Evolutionary conservation across 2,329 filamentous ascomycete species (phyloP).

Genomic region (Aspergillus phoenicis): DNA sequence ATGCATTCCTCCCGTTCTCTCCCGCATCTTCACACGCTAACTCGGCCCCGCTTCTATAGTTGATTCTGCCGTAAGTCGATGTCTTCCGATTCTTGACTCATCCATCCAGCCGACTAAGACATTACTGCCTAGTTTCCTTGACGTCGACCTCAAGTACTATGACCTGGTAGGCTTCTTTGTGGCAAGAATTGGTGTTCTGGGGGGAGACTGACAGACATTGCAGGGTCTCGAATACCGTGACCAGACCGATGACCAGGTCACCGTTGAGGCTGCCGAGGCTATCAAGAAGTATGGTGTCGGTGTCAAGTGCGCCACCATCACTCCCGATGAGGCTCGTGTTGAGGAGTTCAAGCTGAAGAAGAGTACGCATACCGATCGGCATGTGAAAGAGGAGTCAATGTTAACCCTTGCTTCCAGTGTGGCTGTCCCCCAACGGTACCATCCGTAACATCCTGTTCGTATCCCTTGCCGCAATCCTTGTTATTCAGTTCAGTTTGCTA

Average conservation of each 20-base stretch:
- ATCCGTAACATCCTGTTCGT: slow-evolving; percentile 65
- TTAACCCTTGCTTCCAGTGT: slow-evolving; percentile 63
- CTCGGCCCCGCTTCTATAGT: slow-evolving; percentile 47
- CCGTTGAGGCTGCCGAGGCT: slow-evolving; percentile 88
- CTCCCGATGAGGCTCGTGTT: slow-evolving; percentile 92
- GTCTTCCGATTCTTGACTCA: background rate
- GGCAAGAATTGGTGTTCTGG: background rate
- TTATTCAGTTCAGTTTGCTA: slow-evolving; percentile 26
- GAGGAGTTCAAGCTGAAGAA: slow-evolving; percentile 99
- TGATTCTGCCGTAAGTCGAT: slow-evolving; percentile 73
- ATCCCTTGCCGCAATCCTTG: background rate
- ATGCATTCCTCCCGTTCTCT: slow-evolving; percentile 16
- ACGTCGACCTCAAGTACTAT: slow-evolving; percentile 98
- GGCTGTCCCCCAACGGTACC: slow-evolving; percentile 95
- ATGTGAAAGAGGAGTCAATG: slow-evolving; percentile 16
- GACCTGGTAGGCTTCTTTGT: slow-evolving; percentile 61
- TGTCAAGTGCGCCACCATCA: slow-evolving; percentile 99
- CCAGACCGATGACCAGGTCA: slow-evolving; percentile 94
- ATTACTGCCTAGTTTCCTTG: slow-evolving; percentile 65
- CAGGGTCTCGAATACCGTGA: slow-evolving; percentile 89
- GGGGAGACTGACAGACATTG: slow-evolving; percentile 17
- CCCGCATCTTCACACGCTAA: slow-evolving; percentile 16
- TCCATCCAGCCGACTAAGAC: slow-evolving; percentile 23
- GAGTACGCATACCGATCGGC: slow-evolving; percentile 60
- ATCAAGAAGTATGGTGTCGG: slow-evolving; percentile 99